A percentile compares a stretch with the other conserved stretches of the same genome.
Conservation (phyloP, 768 basidiomycete genomes). For the Pleurotus salmoneostramineus region DNA sequence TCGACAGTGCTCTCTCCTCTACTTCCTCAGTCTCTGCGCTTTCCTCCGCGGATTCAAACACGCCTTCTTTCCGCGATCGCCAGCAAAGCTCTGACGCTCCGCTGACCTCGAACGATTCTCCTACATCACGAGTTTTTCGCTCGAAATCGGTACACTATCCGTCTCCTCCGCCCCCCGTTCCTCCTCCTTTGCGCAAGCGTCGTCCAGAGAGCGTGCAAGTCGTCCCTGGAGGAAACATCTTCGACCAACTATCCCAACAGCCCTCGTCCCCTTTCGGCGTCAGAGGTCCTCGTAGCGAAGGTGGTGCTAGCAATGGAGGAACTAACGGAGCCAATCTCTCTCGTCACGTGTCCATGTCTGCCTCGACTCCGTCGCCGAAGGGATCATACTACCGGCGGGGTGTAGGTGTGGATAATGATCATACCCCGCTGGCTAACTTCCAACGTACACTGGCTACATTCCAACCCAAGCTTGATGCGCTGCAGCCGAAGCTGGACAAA, state of each 20-base stretch:
- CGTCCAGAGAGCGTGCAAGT: conserved; percentile 62
- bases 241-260: neutral
- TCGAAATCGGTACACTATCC: conserved; percentile 54
- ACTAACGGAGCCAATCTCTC: neutral
- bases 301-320: neutral
- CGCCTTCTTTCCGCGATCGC: conserved; percentile 9
- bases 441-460: conserved; percentile 40
- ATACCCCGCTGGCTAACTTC: conserved; percentile 29
- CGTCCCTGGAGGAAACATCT: conserved; percentile 24
- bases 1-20: conserved; percentile 11
- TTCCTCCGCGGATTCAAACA: conserved; percentile 2
- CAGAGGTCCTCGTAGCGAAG: neutral
- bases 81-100: conserved; percentile 13
- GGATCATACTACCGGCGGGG: neutral
- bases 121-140: conserved; percentile 39
- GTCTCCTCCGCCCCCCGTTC: conserved; percentile 24
- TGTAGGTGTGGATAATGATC: neutral
- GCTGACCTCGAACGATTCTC: conserved; percentile 18
- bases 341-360: conserved; percentile 13
- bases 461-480: conserved; percentile 25
- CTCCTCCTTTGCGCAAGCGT: conserved; percentile 37
- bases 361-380: conserved; percentile 7
- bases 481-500: conserved; percentile 54
- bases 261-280: neutral
- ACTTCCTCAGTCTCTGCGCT: neutral